Evolutionary conservation across 345 rosid species (phyloP), one percentile per base, ranked within the genome.

Genomic region (Dipteronia sinensis): DNA sequence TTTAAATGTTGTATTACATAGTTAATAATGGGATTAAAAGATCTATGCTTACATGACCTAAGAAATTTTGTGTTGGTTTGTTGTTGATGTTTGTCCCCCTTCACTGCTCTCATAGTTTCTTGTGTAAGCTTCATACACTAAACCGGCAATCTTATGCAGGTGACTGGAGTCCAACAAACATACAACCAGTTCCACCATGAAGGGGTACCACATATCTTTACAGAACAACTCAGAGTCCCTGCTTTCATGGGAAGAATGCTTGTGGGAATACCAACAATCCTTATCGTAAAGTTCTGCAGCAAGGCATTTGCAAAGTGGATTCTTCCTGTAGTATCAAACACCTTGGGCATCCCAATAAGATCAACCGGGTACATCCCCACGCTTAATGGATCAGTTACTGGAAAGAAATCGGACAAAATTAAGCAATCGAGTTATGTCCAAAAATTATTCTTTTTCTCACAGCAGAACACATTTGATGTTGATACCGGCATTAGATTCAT

Each of bases 181-280:
- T 94, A 89, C 84, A 76, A 86, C 66, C 99, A 94, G 83, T 96
- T 90, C 86, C 99, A 96, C 88, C 99, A 93, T 10, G 97, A 91
- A 83, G 89, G 86, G 0, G 93, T 85, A 40, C 93, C 95, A 0
- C 83, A 78, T 62, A 59, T 96, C 56, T 89, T 91, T 67, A 87
- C 93, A 3, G 78, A 89, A 0, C 87, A 90, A 51, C 92, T 96
- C 9, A 64, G 87, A 0, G 0, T 87, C 23, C 64, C 58, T 5
- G 81, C 85, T 3, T 89, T 92, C 81, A 6, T 87, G 0, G 97
- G 97, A 66, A 91, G 98, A 87, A 80, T 89, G 73, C 82, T 89
- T 11, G 88, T 96, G 31, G 98, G 98, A 12, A 88, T 96, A 53
- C 97, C 98, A 0, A 94, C 97, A 3, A 96, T 96, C 68, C 95